phyloP scores from a whole-genome alignment of 768 basidiomycete species.

The Amanita jacksonii region DNA sequence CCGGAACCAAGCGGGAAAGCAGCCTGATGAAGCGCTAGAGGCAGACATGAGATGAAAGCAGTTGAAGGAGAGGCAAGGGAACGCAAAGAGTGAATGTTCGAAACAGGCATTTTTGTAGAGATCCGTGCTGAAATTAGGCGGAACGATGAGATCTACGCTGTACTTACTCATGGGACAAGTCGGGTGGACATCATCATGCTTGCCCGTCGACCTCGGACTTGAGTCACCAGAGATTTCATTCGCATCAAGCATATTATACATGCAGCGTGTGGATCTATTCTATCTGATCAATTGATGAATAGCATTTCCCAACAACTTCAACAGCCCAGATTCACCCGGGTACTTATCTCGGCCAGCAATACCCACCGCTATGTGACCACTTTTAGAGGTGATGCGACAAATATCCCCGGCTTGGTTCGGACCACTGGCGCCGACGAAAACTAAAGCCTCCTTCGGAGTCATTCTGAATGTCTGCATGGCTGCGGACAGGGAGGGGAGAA shows the following conservation, averaged over 20 bases:
- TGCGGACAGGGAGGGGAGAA: conserved; percentile 25
- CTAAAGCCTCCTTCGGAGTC: conserved; percentile 26
- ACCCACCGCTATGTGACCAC: conserved; percentile 34
- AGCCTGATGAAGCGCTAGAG: conserved; percentile 20
- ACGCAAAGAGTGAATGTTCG: conserved; percentile 7
- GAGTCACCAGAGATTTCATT: background rate
- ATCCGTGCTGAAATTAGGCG: background rate
- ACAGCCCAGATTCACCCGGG: conserved; percentile 24
- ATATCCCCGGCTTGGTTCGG: conserved; percentile 20
- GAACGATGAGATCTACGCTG: background rate
- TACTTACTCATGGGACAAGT: conserved; percentile 5
- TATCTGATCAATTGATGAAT: conserved; percentile 3
- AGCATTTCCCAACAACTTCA: conserved; percentile 25
- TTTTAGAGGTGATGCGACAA: conserved; percentile 27
- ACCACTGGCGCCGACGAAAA: conserved; percentile 20
- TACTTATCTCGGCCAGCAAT: conserved; percentile 31
- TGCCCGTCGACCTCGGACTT: conserved; percentile 5
- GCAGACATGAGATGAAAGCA: conserved; percentile 15
- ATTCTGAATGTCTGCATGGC: conserved; percentile 24
- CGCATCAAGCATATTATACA: background rate
- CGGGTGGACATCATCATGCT: background rate
- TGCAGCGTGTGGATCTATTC: background rate
- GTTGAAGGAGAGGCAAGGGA: conserved; percentile 7
- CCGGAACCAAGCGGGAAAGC: conserved; percentile 25
- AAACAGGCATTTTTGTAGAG: conserved; percentile 2